phyloP scores from a whole-genome alignment of 352 stramenopile genomes.

The Phytophthora sp. region DNA sequence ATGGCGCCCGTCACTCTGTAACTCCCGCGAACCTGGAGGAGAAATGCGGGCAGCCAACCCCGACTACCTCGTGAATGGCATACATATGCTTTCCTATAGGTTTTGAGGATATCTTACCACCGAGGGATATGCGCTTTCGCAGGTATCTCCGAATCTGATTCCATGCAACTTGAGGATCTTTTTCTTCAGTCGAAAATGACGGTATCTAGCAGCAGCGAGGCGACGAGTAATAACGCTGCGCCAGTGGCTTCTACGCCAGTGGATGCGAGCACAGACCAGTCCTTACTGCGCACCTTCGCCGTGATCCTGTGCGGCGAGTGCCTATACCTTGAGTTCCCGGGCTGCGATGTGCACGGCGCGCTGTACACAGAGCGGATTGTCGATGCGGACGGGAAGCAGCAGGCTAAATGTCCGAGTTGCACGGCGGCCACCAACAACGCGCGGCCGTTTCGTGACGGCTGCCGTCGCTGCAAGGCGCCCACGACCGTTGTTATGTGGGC shows the following conservation, averaged over 20 bases:
- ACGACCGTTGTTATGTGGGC: slow-evolving; percentile 81
- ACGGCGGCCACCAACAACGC: slow-evolving; percentile 85
- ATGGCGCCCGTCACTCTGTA: slow-evolving; percentile 5
- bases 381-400: slow-evolving; percentile 29
- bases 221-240: slow-evolving; percentile 11
- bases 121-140: background rate
- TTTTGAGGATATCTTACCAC: background rate
- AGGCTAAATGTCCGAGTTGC: slow-evolving; percentile 88
- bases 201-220: slow-evolving; percentile 48
- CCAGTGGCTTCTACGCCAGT: background rate
- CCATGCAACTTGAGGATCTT: slow-evolving; percentile 9
- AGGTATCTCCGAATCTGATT: slow-evolving; percentile 21
- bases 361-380: slow-evolving; percentile 78
- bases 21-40: background rate
- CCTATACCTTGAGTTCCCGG: slow-evolving; percentile 89
- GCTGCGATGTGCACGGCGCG: slow-evolving; percentile 85
- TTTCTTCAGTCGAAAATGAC: slow-evolving; percentile 46
- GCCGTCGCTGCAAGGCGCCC: slow-evolving; percentile 76
- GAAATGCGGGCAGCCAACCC: slow-evolving; percentile 35
- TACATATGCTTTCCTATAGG: slow-evolving; percentile 3
- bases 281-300: slow-evolving; percentile 69
- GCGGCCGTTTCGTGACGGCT: slow-evolving; percentile 83
- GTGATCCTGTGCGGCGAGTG: slow-evolving; percentile 85
- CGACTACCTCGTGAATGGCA: slow-evolving; percentile 6
- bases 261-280: slow-evolving; percentile 1